Evolutionary conservation across 371 early-diverging fungal species (phyloP).

Genomic region (Lichtheimia ornata): DNA sequence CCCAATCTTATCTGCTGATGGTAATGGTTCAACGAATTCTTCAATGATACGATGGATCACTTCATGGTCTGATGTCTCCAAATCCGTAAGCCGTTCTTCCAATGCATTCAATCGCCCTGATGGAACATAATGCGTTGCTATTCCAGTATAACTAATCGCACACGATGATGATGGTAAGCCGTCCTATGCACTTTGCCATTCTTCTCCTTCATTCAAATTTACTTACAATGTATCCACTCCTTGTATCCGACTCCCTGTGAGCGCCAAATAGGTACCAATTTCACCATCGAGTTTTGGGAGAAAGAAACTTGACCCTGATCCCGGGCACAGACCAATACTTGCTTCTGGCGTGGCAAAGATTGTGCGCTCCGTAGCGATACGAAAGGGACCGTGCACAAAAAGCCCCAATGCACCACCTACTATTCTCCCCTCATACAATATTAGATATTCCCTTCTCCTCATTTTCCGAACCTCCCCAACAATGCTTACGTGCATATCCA

Average conservation of each 20-base stretch:
- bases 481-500: conserved; percentile 81
- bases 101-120: conserved; percentile 79
- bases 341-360: conserved; percentile 94
- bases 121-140: conserved; percentile 96
- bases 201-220: not conserved
- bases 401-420: conserved; percentile 97
- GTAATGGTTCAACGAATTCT: conserved; percentile 75
- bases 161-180: not conserved
- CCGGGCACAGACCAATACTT: conserved; percentile 91
- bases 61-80: conserved; percentile 80
- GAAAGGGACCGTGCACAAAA: conserved; percentile 93
- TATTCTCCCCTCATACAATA: conserved; percentile 18
- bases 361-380: conserved; percentile 92
- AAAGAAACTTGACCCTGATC: conserved; percentile 94
- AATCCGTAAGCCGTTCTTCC: conserved; percentile 80
- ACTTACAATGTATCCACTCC: conserved; percentile 88
- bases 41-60: conserved; percentile 89
- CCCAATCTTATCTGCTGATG: conserved; percentile 28
- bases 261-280: conserved; percentile 89
- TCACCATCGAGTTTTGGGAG: conserved; percentile 91
- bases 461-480: not conserved
- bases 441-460: not conserved
- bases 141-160: conserved; percentile 74
- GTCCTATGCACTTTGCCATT: not conserved
- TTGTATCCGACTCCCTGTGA: conserved; percentile 84